Evolutionary conservation across 2,329 filamentous ascomycete genomes (phyloP), one percentile per base, ranked within the genome.

Genomic region (Hypoxylon rubiginosum): DNA sequence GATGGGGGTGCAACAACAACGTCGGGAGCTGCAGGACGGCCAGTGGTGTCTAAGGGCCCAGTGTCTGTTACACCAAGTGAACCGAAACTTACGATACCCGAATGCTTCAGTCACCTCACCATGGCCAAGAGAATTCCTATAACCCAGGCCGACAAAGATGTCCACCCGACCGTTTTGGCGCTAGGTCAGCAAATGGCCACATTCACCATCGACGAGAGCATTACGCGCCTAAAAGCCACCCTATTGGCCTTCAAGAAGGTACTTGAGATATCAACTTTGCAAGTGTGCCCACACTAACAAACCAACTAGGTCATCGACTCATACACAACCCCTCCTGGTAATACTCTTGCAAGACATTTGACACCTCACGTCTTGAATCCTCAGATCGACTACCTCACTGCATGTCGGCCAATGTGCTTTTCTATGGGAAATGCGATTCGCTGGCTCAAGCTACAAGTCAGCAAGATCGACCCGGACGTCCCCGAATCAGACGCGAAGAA

Each of bases 361-460:
- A 96, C 93, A 32, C 92, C 92, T 10, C 93, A 98, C 79, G 90
- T 93, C 69, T 89, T 99, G 64, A 96, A 94, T 75, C 93, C 94
- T 39, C 96, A 99, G 80, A 97, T 99, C 75, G 94, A 97, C 70
- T 97, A 97, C 76, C 87, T 99, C 66, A 92, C 93, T 65, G 93
- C 93, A 71, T 97, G 94, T 76, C 90, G 96, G n/a, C 94, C 96
- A 34, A 92, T 99, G 81, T 97, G 93, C 71, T 96, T 97, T 80
- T 93, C 93, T 67, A 97, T 98, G 90, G 96, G 96, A 66, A 99
- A 98, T 78, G 94, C 94, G 36, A 97, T 99, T 76, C 89, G 96
- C 58, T 95, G 94, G 85, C 86, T 99, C 53, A 99, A 99, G 83
- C 88, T 97, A 51, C 89, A 93, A 74, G 95, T 99, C 76, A 92